Evolutionary conservation across 805 yeast genomes (phyloP).

Genomic region (Candida montana): DNA sequence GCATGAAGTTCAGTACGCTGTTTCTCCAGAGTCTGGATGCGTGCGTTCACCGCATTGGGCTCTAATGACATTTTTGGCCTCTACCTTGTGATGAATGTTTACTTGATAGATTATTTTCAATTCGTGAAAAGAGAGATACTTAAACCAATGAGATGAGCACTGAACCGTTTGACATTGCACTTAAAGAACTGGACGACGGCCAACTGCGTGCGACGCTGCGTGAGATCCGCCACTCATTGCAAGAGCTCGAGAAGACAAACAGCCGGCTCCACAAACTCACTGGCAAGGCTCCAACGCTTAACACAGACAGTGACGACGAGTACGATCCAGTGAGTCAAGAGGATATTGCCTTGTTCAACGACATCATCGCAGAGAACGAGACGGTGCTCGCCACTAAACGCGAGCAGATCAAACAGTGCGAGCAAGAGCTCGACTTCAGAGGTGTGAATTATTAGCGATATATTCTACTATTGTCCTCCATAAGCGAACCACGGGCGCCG

Average conservation of each 20-base stretch:
- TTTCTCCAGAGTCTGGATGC: conserved; percentile 22
- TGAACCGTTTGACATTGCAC: conserved; percentile 22
- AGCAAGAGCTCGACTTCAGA: conserved; percentile 43
- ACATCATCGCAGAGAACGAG: conserved; percentile 53
- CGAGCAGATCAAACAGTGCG: conserved; percentile 39
- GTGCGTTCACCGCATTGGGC: conserved; percentile 23
- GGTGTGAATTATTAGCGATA: conserved; percentile 15
- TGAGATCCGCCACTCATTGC: conserved; percentile 37
- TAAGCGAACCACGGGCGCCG: conserved; percentile 24
- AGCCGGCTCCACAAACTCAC: conserved; percentile 29
- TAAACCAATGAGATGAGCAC: conserved; percentile 23
- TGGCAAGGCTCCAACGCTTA: background rate
- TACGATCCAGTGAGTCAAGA: conserved; percentile 30
- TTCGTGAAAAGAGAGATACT: background rate
- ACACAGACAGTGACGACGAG: conserved; percentile 16
- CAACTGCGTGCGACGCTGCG: conserved; percentile 31
- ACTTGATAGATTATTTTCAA: too few species aligned
- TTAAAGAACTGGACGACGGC: conserved; percentile 47
- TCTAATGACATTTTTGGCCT: conserved; percentile 13
- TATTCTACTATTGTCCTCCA: conserved; percentile 20
- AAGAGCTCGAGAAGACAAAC: conserved; percentile 49
- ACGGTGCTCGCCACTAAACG: conserved; percentile 48
- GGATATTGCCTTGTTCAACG: conserved; percentile 47
- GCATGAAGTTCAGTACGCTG: conserved; percentile 15
- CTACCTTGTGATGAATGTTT: too few species aligned